phyloP scores from a whole-genome alignment of 352 stramenopile genomes.

The Stramenopiles sp. region DNA sequence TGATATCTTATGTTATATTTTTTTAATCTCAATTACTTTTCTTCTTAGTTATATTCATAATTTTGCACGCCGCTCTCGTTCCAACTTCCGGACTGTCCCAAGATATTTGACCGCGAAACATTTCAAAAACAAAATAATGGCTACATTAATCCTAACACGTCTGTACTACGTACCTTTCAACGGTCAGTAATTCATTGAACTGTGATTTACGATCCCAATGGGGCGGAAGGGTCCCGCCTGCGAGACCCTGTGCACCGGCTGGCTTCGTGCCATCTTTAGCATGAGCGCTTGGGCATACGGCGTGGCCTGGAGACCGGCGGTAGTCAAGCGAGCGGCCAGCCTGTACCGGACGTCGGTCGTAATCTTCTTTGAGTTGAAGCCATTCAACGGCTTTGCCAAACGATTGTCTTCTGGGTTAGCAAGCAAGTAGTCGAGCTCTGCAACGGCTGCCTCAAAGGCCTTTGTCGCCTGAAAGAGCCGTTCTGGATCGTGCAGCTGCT shows the following conservation, averaged over 20 bases:
- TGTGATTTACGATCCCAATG: not conserved
- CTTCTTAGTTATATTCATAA: too few relatives aligned
- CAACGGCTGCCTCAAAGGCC: not conserved
- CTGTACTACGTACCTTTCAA: too few relatives aligned
- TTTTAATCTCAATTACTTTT: too few relatives aligned
- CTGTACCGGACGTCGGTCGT: not conserved
- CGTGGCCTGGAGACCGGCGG: not conserved
- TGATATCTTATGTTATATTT: too few relatives aligned
- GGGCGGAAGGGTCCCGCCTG: not conserved
- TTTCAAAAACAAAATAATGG: too few relatives aligned
- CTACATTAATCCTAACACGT: too few relatives aligned
- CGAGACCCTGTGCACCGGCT: not conserved
- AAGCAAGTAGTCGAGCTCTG: not conserved
- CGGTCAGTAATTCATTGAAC: too few relatives aligned
- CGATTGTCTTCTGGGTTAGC: not conserved
- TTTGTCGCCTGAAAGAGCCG: not conserved
- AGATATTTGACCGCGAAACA: too few relatives aligned
- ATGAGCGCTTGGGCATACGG: not conserved
- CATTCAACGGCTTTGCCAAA: not conserved
- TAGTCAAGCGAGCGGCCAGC: not conserved
- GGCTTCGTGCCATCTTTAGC: not conserved
- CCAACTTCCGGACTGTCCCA: too few relatives aligned
- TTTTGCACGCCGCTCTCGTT: too few relatives aligned
- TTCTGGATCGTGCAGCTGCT: not conserved
- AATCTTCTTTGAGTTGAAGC: not conserved